These are phyloP conservation scores for Scedosporium minutisporum DNA, from an alignment of 2,329 filamentous ascomycete genomes.

Conservation along the genomic window DNA sequence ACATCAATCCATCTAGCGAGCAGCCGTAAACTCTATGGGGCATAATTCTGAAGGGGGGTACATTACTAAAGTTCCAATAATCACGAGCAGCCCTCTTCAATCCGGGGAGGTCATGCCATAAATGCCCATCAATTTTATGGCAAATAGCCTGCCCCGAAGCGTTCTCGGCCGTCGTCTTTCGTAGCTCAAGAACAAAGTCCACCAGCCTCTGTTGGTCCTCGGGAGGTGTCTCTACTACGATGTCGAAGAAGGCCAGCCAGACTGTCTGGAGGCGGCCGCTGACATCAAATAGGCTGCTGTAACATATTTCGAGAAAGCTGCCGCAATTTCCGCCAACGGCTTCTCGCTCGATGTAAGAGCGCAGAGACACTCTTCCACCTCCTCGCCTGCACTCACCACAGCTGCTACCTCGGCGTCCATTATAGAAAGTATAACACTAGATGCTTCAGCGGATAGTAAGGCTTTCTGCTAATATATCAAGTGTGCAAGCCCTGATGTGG, in stretches of 20 bases:
- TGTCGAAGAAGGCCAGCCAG: constrained; percentile 14
- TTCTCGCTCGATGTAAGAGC: neutral
- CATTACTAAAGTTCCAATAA: constrained; percentile 17
- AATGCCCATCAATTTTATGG: constrained; percentile 9
- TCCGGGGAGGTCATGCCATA: constrained; percentile 20
- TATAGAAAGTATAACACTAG: too few relatives aligned
- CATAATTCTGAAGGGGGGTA: neutral
- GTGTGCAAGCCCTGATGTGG: too few relatives aligned
- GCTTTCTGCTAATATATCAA: too few relatives aligned
- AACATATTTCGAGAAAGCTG: neutral
- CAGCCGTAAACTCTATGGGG: too few relatives aligned
- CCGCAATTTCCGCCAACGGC: neutral
- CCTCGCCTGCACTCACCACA: neutral
- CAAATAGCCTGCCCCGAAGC: constrained; percentile 12
- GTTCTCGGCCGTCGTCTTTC: constrained; percentile 9
- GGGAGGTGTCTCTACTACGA: constrained; percentile 13
- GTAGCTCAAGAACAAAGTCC: constrained; percentile 14
- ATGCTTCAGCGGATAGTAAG: too few relatives aligned
- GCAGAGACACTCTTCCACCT: neutral
- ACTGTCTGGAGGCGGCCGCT: constrained; percentile 13
- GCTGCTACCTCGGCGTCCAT: too few relatives aligned
- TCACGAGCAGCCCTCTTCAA: constrained; percentile 18
- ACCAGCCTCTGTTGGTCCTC: constrained; percentile 14
- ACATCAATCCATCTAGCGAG: too few relatives aligned
- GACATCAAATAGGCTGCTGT: neutral